These are phyloP conservation scores for slime mould (Dictyostelium discoideum) DNA, from an alignment of 78 protist species.

Conservation along the genomic window DNA sequence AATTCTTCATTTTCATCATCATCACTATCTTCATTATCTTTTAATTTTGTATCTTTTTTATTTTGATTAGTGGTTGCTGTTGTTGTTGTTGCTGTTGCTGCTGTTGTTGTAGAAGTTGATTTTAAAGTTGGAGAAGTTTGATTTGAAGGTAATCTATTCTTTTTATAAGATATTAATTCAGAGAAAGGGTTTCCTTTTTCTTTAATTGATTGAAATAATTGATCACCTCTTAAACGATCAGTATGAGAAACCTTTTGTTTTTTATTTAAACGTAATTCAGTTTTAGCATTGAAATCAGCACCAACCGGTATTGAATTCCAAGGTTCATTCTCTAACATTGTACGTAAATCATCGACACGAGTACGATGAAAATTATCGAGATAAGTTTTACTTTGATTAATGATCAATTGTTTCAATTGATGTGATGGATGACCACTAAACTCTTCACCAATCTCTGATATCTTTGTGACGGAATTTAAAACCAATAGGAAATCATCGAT, in stretches of 20 bases:
- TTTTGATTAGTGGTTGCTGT: not conserved
- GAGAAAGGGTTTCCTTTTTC: constrained; percentile 79
- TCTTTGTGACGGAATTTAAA: constrained; percentile 65
- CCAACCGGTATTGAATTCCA: constrained; percentile 68
- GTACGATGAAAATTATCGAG: constrained; percentile 68
- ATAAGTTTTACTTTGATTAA: constrained; percentile 47
- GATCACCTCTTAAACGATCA: constrained; percentile 63
- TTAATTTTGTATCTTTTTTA: not conserved
- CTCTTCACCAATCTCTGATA: constrained; percentile 69
- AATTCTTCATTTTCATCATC: constrained; percentile 61
- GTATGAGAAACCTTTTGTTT: not conserved
- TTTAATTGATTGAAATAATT: constrained; percentile 54
- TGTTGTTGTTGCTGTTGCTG: not conserved
- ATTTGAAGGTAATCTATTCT: constrained; percentile 41
- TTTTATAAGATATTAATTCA: constrained; percentile 56
- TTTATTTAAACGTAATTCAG: constrained; percentile 38
- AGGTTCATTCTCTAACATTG: constrained; percentile 73
- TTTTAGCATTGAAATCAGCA: constrained; percentile 1
- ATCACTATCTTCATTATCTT: not conserved
- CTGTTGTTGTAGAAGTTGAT: not conserved
- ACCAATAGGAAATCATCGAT: constrained; percentile 73
- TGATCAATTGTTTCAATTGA: constrained; percentile 45
- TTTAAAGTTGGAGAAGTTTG: not conserved
- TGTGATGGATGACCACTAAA: constrained; percentile 75
- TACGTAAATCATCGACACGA: constrained; percentile 65